Evolutionary conservation across 805 yeast species (phyloP), one percentile per base, ranked within the genome.

Genomic region (Wickerhamiella sergipiensis): DNA sequence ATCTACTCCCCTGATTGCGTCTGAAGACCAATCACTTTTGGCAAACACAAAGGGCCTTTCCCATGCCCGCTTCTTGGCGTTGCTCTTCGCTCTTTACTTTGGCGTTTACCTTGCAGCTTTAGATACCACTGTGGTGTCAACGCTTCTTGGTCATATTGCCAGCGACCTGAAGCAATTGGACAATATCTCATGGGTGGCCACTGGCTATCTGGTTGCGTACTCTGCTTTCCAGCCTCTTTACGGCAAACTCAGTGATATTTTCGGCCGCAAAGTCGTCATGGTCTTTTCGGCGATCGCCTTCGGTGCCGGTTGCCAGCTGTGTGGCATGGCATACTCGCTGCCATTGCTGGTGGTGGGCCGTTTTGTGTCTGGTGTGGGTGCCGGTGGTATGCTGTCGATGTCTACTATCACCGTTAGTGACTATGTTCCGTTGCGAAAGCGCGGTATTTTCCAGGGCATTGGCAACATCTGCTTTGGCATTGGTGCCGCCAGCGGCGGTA

Each of bases 361-460:
- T 58, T 81, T 85, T 54, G 71, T 87, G 48, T 80, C 94, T 23
- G 96, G 96, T 18, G 75, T 84, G 51, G 95, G 95, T 12, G 95
- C 95, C n/a, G 92, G 95, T 6, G 95, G 95, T 1, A 76, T 87
- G 60, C 78, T 81, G 48, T 74, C 89, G 0, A 68, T 86, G 57
- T 76, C 85, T 17, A 81, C 95, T 6, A 83, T 87, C 52, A 74
- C 88, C 2, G 75, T 83, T 58, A 78, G 85, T 24, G 95, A 87
- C 64, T 69, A 85, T 46, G 81, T 88, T 24, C 80, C 92, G 1
- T 73, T 83, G 54, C 72, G 92, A 50, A 78, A 81, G 43, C 72
- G 96, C 52, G 95, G 94, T 1, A 64, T 85, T 29, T 85, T 78
- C 64, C 96, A 88, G 62, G 96, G 96, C 0, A 63, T 84, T 48